A percentile compares a stretch with the other conserved stretches of the same genome.
phyloP scores from a whole-genome alignment of 495 filamentous ascomycete genomes.

The Tuber microsphaerosporum region DNA sequence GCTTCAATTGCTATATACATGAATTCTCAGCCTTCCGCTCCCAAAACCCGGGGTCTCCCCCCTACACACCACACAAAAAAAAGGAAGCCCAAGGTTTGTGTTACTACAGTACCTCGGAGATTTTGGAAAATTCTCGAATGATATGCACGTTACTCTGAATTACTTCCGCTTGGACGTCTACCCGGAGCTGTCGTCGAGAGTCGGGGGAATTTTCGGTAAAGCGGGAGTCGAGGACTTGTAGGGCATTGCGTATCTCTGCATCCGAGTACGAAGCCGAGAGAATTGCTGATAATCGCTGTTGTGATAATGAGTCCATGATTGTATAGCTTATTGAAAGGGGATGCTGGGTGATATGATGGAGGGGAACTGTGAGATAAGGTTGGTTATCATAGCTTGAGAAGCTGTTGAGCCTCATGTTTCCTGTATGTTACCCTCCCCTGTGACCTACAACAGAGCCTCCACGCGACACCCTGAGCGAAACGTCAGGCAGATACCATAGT shows the following conservation, averaged over 20 bases:
- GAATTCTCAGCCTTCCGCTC: conserved; percentile 23
- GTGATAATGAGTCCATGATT: conserved; percentile 55
- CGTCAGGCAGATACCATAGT: conserved; percentile 1
- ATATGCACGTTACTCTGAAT: conserved; percentile 90
- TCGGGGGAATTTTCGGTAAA: conserved; percentile 69
- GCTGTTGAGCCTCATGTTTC: not conserved
- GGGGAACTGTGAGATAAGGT: not conserved
- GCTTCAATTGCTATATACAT: conserved; percentile 65
- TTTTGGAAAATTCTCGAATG: conserved; percentile 78
- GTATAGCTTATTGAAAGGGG: not conserved
- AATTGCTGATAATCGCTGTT: conserved; percentile 69
- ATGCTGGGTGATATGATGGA: not conserved
- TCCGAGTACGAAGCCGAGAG: conserved; percentile 90
- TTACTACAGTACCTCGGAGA: conserved; percentile 64
- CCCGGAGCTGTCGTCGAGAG: conserved; percentile 66
- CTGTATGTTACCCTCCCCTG: not conserved
- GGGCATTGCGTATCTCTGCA: conserved; percentile 79
- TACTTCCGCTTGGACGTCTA: conserved; percentile 86
- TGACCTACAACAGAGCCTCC: not conserved
- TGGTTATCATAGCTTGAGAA: no score
- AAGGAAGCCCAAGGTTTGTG: not conserved
- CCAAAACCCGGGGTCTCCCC: conserved; percentile 14
- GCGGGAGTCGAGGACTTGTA: conserved; percentile 66
- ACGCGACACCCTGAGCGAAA: conserved; percentile 2
- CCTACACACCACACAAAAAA: conserved; percentile 2